phyloP scores from a whole-genome alignment of 164 flowering plant species.

The Aristolochia californica region DNA sequence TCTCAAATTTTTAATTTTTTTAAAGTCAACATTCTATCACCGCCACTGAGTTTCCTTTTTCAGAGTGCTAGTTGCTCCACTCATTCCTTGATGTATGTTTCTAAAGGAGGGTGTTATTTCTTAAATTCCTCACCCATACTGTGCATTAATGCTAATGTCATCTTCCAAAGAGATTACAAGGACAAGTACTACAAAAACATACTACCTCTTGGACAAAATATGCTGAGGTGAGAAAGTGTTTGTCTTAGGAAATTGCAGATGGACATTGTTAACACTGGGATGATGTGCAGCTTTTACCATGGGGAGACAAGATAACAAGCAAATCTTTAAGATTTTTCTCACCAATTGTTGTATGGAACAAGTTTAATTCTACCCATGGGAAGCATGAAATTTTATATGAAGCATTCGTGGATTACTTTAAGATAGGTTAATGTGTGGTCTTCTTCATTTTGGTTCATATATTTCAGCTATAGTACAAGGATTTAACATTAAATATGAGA shows the following conservation, averaged over 20 bases:
- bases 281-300: conserved; percentile 88
- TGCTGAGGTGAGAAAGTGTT: conserved; percentile 38
- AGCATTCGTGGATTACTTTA: conserved; percentile 78
- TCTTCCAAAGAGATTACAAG: conserved; percentile 41
- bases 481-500: too few relatives aligned
- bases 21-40: too few relatives aligned
- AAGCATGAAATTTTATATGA: conserved; percentile 47
- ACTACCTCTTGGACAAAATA: conserved; percentile 63
- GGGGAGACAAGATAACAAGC: conserved; percentile 93
- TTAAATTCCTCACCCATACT: too few relatives aligned
- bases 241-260: conserved; percentile 4
- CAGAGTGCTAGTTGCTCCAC: too few relatives aligned
- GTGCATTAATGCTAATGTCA: conserved; percentile 24
- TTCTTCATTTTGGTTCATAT: background rate
- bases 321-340: conserved; percentile 91
- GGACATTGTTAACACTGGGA: conserved; percentile 31
- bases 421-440: conserved; percentile 34
- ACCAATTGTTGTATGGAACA: conserved; percentile 88
- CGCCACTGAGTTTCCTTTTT: too few relatives aligned
- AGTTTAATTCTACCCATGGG: conserved; percentile 47
- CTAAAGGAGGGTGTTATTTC: too few relatives aligned
- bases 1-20: too few relatives aligned
- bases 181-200: conserved; percentile 66
- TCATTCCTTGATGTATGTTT: too few relatives aligned
- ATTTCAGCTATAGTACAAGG: background rate